Conservation (phyloP, 306 rosid species). For the Delonix regia region DNA sequence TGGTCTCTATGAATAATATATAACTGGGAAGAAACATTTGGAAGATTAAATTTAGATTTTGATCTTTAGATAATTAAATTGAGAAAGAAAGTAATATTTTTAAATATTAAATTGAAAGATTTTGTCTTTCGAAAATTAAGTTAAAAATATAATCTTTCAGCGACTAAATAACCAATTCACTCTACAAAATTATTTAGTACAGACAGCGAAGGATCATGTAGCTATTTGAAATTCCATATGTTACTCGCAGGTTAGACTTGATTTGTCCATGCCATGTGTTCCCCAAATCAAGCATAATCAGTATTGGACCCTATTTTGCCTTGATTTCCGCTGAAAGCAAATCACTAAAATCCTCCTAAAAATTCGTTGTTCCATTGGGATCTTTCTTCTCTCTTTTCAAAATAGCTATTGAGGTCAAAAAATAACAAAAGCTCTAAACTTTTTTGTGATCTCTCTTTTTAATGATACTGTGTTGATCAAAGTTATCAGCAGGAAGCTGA, state of each 20-base stretch:
- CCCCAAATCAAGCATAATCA: constrained; percentile 39
- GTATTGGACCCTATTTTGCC: constrained; percentile 25
- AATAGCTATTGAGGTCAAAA: constrained; percentile 48
- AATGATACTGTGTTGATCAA: constrained; percentile 38
- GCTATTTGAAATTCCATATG: constrained; percentile 36
- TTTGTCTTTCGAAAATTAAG: too few relatives aligned
- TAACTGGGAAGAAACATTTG: too few relatives aligned
- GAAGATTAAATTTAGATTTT: too few relatives aligned
- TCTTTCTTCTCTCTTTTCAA: constrained; percentile 28
- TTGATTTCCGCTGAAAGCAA: constrained; percentile 17
- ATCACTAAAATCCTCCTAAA: not conserved
- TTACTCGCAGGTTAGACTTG: constrained; percentile 9
- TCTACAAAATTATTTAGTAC: constrained; percentile 29
- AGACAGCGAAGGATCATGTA: constrained; percentile 30
- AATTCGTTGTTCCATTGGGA: constrained; percentile 42
- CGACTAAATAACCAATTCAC: not conserved
- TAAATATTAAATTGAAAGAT: too few relatives aligned
- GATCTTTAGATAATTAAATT: too few relatives aligned
- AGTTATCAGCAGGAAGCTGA: constrained; percentile 41
- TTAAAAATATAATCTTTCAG: too few relatives aligned
- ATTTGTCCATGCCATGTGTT: constrained; percentile 35
- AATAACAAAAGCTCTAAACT: constrained; percentile 41
- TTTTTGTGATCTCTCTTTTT: constrained; percentile 35
- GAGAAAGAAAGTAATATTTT: too few relatives aligned
- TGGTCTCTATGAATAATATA: too few relatives aligned